Conservation (phyloP, 2,329 filamentous ascomycete species). For the Hypoxylon sp. region DNA sequence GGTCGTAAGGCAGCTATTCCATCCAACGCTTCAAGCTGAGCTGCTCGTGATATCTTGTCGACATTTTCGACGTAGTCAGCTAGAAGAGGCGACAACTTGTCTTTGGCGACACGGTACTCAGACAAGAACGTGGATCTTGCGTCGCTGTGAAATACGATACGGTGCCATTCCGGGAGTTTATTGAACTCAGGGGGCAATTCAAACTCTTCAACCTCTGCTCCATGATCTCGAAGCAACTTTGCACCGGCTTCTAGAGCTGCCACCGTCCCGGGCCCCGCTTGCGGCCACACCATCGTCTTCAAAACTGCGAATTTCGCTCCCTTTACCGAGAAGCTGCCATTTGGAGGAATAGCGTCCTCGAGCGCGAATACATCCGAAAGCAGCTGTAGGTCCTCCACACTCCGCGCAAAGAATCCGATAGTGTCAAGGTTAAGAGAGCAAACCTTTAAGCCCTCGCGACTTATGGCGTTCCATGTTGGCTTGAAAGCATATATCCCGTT, state of each 20-base stretch:
- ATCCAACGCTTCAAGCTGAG: conserved; percentile 69
- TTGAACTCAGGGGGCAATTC: conserved; percentile 65
- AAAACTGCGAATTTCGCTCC: conserved; percentile 68
- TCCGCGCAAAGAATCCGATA: conserved; percentile 71
- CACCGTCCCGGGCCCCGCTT: conserved; percentile 61
- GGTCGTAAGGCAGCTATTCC: conserved; percentile 67
- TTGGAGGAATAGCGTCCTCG: conserved; percentile 62
- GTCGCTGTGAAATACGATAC: conserved; percentile 65
- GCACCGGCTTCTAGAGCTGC: conserved; percentile 60
- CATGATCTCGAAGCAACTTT: conserved; percentile 59
- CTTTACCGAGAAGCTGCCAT: conserved; percentile 55
- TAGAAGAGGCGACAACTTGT: conserved; percentile 62
- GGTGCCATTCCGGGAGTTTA: conserved; percentile 66
- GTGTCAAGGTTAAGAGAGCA: conserved; percentile 74
- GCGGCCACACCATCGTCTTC: conserved; percentile 67
- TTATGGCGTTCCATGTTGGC: conserved; percentile 75
- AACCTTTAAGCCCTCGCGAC: conserved; percentile 72
- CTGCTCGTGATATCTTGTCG: conserved; percentile 59
- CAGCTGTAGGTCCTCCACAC: conserved; percentile 70
- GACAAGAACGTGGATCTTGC: conserved; percentile 67
- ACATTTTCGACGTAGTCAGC: conserved; percentile 66
- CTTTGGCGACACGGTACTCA: conserved; percentile 65
- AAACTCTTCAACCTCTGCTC: conserved; percentile 70
- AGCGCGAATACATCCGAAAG: conserved; percentile 69
- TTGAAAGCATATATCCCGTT: conserved; percentile 76